Conservation (phyloP, 805 yeast species). For the Candida morakotiae region DNA sequence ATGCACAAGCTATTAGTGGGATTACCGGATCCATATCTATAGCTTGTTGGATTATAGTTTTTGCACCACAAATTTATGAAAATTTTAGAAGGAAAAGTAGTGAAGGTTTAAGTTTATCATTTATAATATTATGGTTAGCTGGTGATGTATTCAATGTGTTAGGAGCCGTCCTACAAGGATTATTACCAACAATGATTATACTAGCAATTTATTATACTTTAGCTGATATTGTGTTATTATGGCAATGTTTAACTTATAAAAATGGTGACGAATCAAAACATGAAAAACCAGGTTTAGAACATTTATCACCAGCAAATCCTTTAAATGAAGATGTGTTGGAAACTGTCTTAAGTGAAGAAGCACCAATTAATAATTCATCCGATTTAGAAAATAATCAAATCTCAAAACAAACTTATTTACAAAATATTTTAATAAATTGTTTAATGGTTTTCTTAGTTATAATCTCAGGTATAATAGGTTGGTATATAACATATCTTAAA, state of each 20-base stretch:
- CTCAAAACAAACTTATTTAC: slow-evolving; percentile 14
- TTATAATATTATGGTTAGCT: slow-evolving; percentile 84
- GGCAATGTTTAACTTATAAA: slow-evolving; percentile 82
- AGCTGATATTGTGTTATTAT: slow-evolving; percentile 80
- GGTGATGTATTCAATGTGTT: slow-evolving; percentile 93
- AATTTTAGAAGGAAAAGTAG: slow-evolving; percentile 80
- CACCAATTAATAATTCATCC: slow-evolving; percentile 18
- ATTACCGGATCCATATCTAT: slow-evolving; percentile 84
- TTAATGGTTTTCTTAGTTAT: slow-evolving; percentile 66
- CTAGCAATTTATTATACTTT: slow-evolving; percentile 89
- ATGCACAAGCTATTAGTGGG: slow-evolving; percentile 71
- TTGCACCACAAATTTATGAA: slow-evolving; percentile 95
- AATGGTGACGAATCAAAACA: slow-evolving; percentile 49
- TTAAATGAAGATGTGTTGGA: slow-evolving; percentile 66
- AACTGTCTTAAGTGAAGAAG: slow-evolving; percentile 48
- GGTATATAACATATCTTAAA: slow-evolving; percentile 64
- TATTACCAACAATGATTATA: slow-evolving; percentile 90
- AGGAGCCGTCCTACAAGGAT: slow-evolving; percentile 87
- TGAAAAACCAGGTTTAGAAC: slow-evolving; percentile 53
- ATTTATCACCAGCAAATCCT: slow-evolving; percentile 87
- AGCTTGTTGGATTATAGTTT: slow-evolving; percentile 97
- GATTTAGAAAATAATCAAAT: slow-evolving; percentile 6
- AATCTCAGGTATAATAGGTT: slow-evolving; percentile 79
- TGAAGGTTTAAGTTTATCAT: slow-evolving; percentile 84
- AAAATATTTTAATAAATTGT: slow-evolving; percentile 22